Percentiles rank a stretch among this genome's conserved stretches.
Evolutionary conservation across 805 yeast species (phyloP).

Genomic region (Candida ascalaphidarum): DNA sequence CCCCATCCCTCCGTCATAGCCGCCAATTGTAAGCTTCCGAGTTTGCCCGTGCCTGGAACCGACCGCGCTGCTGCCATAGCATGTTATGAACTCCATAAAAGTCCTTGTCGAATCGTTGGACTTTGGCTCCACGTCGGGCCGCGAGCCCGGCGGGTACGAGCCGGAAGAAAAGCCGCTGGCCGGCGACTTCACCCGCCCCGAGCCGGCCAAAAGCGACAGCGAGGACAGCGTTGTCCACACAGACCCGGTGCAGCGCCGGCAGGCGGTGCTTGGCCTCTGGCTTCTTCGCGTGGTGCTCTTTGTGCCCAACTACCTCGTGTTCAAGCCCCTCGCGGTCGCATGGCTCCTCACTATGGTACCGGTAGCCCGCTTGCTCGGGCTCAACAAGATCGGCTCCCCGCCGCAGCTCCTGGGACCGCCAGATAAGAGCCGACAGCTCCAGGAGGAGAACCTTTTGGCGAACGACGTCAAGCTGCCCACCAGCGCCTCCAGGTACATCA

Average conservation of each 20-base stretch:
- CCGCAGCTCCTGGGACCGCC: constrained; percentile 10
- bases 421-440: constrained; percentile 29
- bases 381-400: constrained; percentile 2
- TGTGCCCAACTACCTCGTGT: constrained; percentile 40
- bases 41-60: too few species aligned
- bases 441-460: constrained; percentile 32
- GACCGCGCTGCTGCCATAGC: not conserved
- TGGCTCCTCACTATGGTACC: constrained; percentile 55
- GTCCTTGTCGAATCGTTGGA: too few species aligned
- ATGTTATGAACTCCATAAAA: constrained; percentile 25
- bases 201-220: too few species aligned
- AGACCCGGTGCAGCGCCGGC: not conserved
- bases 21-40: too few species aligned
- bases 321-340: constrained; percentile 42
- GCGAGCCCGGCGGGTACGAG: not conserved
- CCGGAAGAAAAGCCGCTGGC: not conserved
- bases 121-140: too few species aligned
- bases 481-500: constrained; percentile 30
- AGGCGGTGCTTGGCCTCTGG: not conserved
- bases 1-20: too few species aligned
- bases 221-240: not conserved
- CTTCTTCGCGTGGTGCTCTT: constrained; percentile 20
- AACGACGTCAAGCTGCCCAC: constrained; percentile 35
- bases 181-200: too few species aligned
- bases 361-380: constrained; percentile 29